These are phyloP conservation scores for Bolboschoenoplectus hybrid DNA, from an alignment of 202 grass and related monocot species.

Conservation along the genomic window DNA sequence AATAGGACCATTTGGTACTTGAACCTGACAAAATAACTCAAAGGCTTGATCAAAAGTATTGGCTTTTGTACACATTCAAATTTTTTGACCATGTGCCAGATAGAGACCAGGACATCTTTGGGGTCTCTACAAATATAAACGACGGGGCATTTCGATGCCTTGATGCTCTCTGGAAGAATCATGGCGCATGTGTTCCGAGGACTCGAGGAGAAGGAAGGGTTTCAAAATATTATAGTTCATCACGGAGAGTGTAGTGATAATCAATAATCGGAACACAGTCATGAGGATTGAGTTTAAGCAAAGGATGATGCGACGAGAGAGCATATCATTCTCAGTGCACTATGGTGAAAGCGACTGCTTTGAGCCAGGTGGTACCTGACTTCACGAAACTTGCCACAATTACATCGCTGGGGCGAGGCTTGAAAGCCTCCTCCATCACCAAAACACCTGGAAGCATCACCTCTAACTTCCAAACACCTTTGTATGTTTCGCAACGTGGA, in stretches of 20 bases:
- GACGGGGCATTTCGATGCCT: neutral
- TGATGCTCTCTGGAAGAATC: neutral
- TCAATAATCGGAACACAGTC: neutral
- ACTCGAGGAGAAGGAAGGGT: neutral
- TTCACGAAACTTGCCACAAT: neutral
- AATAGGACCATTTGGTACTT: neutral
- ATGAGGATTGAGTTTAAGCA: neutral
- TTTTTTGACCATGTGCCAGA: too few relatives aligned
- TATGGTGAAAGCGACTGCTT: neutral
- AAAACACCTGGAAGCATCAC: neutral
- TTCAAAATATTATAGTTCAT: neutral
- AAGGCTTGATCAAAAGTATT: neutral
- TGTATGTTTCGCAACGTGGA: neutral
- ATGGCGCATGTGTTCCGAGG: neutral
- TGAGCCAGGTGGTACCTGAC: neutral
- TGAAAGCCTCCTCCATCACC: neutral
- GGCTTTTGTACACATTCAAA: too few relatives aligned
- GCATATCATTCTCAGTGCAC: neutral
- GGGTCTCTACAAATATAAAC: neutral
- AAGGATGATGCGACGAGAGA: neutral
- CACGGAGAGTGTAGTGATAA: neutral
- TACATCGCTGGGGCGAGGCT: neutral
- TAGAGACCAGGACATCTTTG: neutral
- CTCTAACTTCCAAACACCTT: neutral
- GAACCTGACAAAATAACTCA: neutral